phyloP scores from a whole-genome alignment of 768 basidiomycete genomes.

The Tubosaeta brunneosetosa region DNA sequence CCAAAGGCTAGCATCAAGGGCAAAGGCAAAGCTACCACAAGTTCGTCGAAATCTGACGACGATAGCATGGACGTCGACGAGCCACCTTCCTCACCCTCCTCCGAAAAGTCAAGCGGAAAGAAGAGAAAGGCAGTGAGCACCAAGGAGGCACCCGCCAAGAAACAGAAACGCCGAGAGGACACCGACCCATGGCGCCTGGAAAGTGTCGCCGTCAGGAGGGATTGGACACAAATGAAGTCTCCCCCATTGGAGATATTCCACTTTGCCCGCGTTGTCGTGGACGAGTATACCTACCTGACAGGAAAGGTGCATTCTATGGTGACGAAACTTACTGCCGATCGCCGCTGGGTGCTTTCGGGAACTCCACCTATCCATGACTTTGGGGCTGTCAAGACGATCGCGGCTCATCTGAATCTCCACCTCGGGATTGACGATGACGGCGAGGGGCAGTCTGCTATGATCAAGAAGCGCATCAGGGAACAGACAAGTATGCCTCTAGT shows the following conservation, averaged over 20 bases:
- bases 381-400: conserved; percentile 84
- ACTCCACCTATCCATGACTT: conserved; percentile 94
- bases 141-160: conserved; percentile 42
- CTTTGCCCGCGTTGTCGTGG: conserved; percentile 82
- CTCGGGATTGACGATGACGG: conserved; percentile 87
- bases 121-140: conserved; percentile 39
- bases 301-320: conserved; percentile 77
- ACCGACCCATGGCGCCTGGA: conserved; percentile 78
- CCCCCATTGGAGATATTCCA: conserved; percentile 93
- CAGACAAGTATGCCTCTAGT: conserved; percentile 61
- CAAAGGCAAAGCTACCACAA: conserved; percentile 22
- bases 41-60: conserved; percentile 35
- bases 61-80: conserved; percentile 60
- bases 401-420: conserved; percentile 84
- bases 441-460: conserved; percentile 68
- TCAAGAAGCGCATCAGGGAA: conserved; percentile 78
- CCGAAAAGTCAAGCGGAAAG: conserved; percentile 37
- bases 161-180: conserved; percentile 56
- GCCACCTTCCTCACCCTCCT: conserved; percentile 31
- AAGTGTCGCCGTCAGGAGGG: conserved; percentile 52
- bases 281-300: conserved; percentile 91
- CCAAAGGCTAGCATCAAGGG: conserved; percentile 18
- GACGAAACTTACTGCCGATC: conserved; percentile 67
- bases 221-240: conserved; percentile 76
- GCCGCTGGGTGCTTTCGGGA: conserved; percentile 95